phyloP scores from a whole-genome alignment of 441 rosid species.

The Adansonia rubrostipa region DNA sequence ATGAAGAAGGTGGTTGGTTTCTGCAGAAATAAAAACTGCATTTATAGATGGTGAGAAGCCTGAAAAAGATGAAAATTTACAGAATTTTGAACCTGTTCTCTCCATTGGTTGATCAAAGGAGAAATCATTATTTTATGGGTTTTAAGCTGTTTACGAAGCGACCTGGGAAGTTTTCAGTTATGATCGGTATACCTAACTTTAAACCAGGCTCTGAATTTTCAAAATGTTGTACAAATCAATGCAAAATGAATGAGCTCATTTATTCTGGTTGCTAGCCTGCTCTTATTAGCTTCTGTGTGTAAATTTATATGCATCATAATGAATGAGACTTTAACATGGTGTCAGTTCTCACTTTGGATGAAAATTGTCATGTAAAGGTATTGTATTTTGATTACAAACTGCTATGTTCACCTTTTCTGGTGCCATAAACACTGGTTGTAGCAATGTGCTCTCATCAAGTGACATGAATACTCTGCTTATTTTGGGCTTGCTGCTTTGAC shows the following conservation, averaged over 20 bases:
- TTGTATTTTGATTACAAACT: slow-evolving; percentile 7
- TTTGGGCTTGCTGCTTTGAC: background rate
- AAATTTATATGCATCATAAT: background rate
- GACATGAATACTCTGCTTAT: background rate
- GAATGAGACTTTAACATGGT: background rate
- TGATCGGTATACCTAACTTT: background rate
- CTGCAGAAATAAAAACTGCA: slow-evolving; percentile 8
- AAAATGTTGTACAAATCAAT: background rate
- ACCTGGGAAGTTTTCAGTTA: background rate
- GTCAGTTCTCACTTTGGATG: background rate
- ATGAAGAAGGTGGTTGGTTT: slow-evolving; percentile 16
- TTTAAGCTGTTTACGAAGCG: background rate
- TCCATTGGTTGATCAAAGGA: background rate
- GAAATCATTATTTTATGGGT: slow-evolving; percentile 11
- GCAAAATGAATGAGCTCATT: background rate
- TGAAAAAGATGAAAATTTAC: background rate
- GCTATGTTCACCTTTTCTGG: slow-evolving; percentile 2
- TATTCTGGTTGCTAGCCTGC: background rate
- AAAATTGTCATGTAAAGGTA: background rate
- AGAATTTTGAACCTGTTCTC: background rate
- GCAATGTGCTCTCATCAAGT: background rate
- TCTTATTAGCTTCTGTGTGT: background rate
- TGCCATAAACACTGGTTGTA: background rate
- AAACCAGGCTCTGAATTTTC: background rate
- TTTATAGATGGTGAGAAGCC: background rate